Percentiles rank a stretch among this genome's conserved stretches.
phyloP scores from a whole-genome alignment of 192 early-diverging fungal genomes.

The Funneliformis mosseae region DNA sequence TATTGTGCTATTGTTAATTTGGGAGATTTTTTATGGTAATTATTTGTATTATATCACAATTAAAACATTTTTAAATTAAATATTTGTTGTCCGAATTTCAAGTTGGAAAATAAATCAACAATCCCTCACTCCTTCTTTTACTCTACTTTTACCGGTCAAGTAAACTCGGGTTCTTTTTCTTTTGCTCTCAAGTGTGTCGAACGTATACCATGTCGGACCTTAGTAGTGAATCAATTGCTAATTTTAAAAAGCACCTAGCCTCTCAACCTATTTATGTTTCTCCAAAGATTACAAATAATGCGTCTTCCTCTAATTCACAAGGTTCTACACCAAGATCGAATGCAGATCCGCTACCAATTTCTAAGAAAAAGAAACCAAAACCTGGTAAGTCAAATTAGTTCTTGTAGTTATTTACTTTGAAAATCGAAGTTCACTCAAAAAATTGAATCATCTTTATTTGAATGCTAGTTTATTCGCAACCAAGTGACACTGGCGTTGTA shows the following conservation, averaged over 20 bases:
- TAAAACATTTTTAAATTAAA: too few species aligned
- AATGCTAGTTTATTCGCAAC: conserved; percentile 54
- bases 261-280: not conserved
- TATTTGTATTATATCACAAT: too few species aligned
- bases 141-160: too few species aligned
- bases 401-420: not conserved
- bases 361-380: not conserved
- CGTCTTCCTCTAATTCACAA: not conserved
- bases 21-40: too few species aligned
- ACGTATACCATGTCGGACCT: not conserved
- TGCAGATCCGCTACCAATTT: not conserved
- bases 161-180: not conserved
- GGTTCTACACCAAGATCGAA: not conserved
- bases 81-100: too few species aligned
- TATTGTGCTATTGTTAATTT: too few species aligned
- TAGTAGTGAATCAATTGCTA: not conserved
- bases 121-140: too few species aligned
- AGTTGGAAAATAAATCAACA: too few species aligned
- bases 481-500: conserved; percentile 55
- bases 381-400: not conserved
- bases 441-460: not conserved
- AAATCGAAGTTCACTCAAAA: not conserved
- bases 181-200: not conserved
- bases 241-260: not conserved
- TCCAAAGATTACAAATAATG: not conserved